phyloP scores from a whole-genome alignment of 306 rosid genomes.

The Pyrus betulifolia region DNA sequence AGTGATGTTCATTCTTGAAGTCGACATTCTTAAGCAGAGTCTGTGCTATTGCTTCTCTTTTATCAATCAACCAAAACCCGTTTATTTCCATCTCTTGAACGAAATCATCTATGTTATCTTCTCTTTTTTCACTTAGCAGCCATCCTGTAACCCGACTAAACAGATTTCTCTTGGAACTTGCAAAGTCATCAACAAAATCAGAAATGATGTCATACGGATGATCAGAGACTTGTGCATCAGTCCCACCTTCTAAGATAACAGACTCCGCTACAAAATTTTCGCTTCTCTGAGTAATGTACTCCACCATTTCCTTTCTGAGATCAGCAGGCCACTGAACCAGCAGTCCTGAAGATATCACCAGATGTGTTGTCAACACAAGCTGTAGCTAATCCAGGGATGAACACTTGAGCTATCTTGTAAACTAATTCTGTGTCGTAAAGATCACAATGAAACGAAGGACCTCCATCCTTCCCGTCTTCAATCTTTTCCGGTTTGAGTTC shows the following conservation, averaged over 20 bases:
- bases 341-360: conserved; percentile 56
- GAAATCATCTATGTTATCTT: conserved; percentile 81
- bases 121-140: conserved; percentile 72
- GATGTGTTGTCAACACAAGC: conserved; percentile 76
- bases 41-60: conserved; percentile 44
- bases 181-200: conserved; percentile 69
- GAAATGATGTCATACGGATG: conserved; percentile 70
- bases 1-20: conserved; percentile 48
- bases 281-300: conserved; percentile 52
- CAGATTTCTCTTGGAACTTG: conserved; percentile 52
- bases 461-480: conserved; percentile 43
- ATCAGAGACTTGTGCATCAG: conserved; percentile 42
- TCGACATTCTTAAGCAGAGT: conserved; percentile 67
- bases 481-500: conserved; percentile 55
- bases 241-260: conserved; percentile 48
- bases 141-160: conserved; percentile 68
- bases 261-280: conserved; percentile 66
- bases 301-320: conserved; percentile 73
- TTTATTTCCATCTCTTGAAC: conserved; percentile 67
- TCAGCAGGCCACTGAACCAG: conserved; percentile 67
- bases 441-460: conserved; percentile 43
- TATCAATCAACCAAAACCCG: conserved; percentile 67
- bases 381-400: conserved; percentile 68
- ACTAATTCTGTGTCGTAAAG: conserved; percentile 55
- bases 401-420: conserved; percentile 65